phyloP scores from a whole-genome alignment of 192 early-diverging fungal genomes.

The Phlyctochytrium arcticum region DNA sequence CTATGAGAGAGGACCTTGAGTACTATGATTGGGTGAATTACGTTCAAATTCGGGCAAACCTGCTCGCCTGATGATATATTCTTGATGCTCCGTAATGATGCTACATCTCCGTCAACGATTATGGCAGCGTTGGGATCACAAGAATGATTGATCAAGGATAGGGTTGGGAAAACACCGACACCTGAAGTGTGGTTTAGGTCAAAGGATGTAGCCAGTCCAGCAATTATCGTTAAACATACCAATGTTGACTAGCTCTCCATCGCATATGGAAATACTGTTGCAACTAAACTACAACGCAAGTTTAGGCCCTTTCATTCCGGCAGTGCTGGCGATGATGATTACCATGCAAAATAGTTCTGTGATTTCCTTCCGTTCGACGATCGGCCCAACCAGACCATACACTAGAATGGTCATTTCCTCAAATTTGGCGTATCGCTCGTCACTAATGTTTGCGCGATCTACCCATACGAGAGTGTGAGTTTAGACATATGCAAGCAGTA shows the following conservation, averaged over 20 bases:
- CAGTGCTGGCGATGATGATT: background rate
- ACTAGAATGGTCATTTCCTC: slow-evolving; percentile 42
- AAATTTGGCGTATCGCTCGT: slow-evolving; percentile 10
- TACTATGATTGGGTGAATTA: no score
- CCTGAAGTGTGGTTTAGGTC: background rate
- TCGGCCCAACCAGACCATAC: slow-evolving; percentile 25
- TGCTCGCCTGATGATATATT: slow-evolving; percentile 33
- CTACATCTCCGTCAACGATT: slow-evolving; percentile 30
- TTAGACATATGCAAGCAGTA: no score
- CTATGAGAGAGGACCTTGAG: no score
- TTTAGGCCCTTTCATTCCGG: background rate
- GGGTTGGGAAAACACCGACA: slow-evolving; percentile 37
- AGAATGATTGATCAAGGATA: slow-evolving; percentile 44
- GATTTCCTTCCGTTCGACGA: slow-evolving; percentile 32
- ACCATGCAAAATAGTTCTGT: slow-evolving; percentile 36
- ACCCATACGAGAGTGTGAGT: background rate
- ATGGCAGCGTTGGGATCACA: slow-evolving; percentile 37
- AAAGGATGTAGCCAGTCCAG: background rate
- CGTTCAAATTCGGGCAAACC: slow-evolving; percentile 13
- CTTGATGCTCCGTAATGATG: slow-evolving; percentile 25
- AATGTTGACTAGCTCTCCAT: slow-evolving; percentile 36
- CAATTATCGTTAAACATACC: slow-evolving; percentile 19
- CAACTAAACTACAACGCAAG: slow-evolving; percentile 25
- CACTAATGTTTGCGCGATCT: background rate
- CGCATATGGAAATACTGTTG: slow-evolving; percentile 40